Evolutionary conservation across 345 rosid genomes (phyloP).

Genomic region (Lepidium didymum): DNA sequence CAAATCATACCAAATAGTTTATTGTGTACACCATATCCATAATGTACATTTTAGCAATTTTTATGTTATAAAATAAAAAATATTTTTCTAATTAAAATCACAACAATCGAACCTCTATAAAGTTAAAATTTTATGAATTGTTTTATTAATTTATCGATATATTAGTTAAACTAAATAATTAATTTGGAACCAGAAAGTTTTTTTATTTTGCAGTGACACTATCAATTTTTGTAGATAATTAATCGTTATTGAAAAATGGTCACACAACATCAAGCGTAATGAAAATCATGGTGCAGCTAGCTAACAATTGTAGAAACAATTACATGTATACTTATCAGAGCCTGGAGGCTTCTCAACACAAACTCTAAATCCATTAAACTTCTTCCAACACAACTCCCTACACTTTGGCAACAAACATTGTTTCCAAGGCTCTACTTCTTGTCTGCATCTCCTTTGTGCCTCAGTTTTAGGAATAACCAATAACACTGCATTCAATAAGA

Average conservation of each 20-base stretch:
- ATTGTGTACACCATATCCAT: too few species aligned
- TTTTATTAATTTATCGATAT: too few species aligned
- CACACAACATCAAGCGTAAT: neutral
- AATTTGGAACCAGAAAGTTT: too few species aligned
- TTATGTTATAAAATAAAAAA: too few species aligned
- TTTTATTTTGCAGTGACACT: too few species aligned
- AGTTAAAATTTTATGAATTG: too few species aligned
- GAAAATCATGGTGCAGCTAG: neutral
- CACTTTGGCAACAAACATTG: slow-evolving; percentile 2
- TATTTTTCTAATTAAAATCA: too few species aligned
- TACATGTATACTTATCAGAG: neutral
- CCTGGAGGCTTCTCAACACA: slow-evolving; percentile 4
- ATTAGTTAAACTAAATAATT: too few species aligned
- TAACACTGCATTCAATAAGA: neutral
- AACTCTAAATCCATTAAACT: slow-evolving; percentile 1
- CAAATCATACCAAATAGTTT: too few species aligned
- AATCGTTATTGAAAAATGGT: neutral
- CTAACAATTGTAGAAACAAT: slow-evolving; percentile 4
- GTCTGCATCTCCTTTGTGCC: neutral
- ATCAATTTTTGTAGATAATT: too few species aligned
- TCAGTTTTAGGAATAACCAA: neutral
- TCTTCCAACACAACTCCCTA: neutral
- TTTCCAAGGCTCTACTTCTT: neutral
- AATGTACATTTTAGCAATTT: too few species aligned
- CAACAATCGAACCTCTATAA: too few species aligned